These are phyloP conservation scores for Cryptococcus sp. DNA, from an alignment of 1,284 basidiomycete genomes.

Conservation along the genomic window DNA sequence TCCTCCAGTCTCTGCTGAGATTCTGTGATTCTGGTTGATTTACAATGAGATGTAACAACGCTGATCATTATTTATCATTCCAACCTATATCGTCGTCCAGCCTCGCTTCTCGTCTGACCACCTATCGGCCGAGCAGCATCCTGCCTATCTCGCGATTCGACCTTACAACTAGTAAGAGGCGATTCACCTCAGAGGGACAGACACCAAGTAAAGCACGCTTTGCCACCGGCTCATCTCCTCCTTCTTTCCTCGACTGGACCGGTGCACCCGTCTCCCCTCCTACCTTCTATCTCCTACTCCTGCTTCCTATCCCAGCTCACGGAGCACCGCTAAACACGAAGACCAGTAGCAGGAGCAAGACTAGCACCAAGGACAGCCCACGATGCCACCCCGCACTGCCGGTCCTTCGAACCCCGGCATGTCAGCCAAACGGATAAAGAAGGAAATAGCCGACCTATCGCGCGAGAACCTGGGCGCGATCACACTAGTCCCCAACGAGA, in stretches of 20 bases:
- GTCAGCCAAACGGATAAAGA: constrained; percentile 81
- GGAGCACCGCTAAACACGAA: no score
- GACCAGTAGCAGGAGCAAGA: no score
- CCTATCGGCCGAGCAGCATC: no score
- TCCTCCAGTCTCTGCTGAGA: no score
- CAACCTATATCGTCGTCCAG: not conserved
- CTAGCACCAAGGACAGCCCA: not conserved
- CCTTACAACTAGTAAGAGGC: no score
- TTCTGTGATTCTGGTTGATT: no score
- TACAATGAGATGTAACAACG: no score
- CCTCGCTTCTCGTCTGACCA: not conserved
- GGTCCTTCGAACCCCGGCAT: constrained; percentile 58
- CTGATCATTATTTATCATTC: no score
- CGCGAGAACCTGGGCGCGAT: constrained; percentile 81
- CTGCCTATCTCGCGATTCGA: no score
- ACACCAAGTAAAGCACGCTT: no score
- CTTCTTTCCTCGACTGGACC: not conserved
- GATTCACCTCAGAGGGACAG: no score
- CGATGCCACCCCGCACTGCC: not conserved
- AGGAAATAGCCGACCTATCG: constrained; percentile 78
- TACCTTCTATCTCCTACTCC: not conserved
- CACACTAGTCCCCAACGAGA: constrained; percentile 64
- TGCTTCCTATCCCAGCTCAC: not conserved
- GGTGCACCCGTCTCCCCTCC: not conserved
- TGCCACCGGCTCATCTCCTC: not conserved